phyloP scores from a whole-genome alignment of 2,329 filamentous ascomycete species.

The Paradendryphiella salina region DNA sequence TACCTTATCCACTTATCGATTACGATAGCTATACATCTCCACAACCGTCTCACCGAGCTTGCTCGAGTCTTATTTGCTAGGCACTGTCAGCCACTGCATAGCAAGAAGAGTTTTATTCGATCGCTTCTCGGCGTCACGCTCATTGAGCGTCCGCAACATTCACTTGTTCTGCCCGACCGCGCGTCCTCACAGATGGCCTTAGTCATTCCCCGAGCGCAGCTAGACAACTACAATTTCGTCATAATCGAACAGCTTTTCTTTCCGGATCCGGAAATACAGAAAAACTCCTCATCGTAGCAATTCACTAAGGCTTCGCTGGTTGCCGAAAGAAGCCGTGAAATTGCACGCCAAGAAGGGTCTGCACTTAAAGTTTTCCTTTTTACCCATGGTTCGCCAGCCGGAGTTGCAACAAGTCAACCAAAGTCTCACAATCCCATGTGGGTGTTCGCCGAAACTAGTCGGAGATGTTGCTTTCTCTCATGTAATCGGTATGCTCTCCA shows the following conservation, averaged over 20 bases:
- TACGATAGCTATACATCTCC: constrained; percentile 38
- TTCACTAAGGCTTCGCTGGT: constrained; percentile 3
- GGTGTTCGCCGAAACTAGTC: neutral
- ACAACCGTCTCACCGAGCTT: constrained; percentile 24
- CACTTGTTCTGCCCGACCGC: constrained; percentile 12
- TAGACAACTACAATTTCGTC: constrained; percentile 17
- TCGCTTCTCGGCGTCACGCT: constrained; percentile 15
- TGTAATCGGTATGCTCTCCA: neutral
- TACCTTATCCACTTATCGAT: constrained; percentile 45
- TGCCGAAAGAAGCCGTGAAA: constrained; percentile 17
- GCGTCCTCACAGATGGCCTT: constrained; percentile 15
- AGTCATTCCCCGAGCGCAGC: constrained; percentile 8
- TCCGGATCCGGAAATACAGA: neutral
- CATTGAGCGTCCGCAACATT: constrained; percentile 11
- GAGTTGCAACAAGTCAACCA: neutral
- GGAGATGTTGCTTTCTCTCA: neutral
- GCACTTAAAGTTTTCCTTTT: neutral
- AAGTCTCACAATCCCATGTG: neutral
- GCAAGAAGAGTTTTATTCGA: constrained; percentile 28
- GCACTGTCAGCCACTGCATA: neutral
- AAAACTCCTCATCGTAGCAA: constrained; percentile 1
- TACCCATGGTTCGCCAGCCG: neutral
- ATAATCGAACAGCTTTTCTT: constrained; percentile 3
- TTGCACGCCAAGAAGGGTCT: neutral
- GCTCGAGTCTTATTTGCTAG: constrained; percentile 14